Evolutionary conservation across 1,284 basidiomycete species (phyloP).

Genomic region (Apiotrichum montevideense): DNA sequence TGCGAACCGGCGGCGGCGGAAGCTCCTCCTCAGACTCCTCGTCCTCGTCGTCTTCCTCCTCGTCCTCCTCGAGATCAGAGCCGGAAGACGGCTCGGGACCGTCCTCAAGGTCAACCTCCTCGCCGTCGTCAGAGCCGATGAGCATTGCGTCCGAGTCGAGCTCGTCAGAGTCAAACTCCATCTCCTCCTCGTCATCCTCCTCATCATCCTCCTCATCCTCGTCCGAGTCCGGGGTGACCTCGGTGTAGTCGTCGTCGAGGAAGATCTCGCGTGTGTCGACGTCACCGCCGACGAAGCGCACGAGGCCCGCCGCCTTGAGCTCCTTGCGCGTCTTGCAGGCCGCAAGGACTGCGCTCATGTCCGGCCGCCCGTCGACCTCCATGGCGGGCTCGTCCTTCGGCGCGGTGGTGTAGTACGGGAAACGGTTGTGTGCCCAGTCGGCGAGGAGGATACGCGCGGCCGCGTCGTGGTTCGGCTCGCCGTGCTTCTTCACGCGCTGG

Average conservation of each 20-base stretch:
- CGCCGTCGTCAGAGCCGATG: slow-evolving; percentile 36
- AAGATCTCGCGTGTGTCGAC: slow-evolving; percentile 55
- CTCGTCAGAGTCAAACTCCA: slow-evolving; percentile 25
- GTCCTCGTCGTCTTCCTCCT: slow-evolving; percentile 31
- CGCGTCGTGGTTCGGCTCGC: slow-evolving; percentile 69
- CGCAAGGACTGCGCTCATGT: slow-evolving; percentile 49
- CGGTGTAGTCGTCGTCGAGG: slow-evolving; percentile 56
- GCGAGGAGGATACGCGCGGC: slow-evolving; percentile 78
- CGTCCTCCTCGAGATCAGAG: slow-evolving; percentile 34
- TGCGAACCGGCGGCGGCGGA: slow-evolving; percentile 11
- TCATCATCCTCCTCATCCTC: slow-evolving; percentile 35
- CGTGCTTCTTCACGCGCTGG: slow-evolving; percentile 75
- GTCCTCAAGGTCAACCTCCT: slow-evolving; percentile 40
- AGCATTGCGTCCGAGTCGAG: slow-evolving; percentile 33
- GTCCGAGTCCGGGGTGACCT: slow-evolving; percentile 39
- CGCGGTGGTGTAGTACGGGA: slow-evolving; percentile 70
- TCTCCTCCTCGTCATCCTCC: slow-evolving; percentile 42
- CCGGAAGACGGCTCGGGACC: slow-evolving; percentile 39
- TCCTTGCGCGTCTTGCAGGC: slow-evolving; percentile 62
- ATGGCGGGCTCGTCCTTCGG: slow-evolving; percentile 41
- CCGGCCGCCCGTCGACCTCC: slow-evolving; percentile 24
- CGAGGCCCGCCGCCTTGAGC: slow-evolving; percentile 51
- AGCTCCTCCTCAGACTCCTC: slow-evolving; percentile 27
- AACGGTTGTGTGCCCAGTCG: slow-evolving; percentile 79
- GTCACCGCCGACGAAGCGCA: slow-evolving; percentile 54